Percentiles rank a stretch among this genome's conserved stretches.
These are phyloP conservation scores for Populus simonii DNA, from an alignment of 345 rosid species.

Conservation along the genomic window DNA sequence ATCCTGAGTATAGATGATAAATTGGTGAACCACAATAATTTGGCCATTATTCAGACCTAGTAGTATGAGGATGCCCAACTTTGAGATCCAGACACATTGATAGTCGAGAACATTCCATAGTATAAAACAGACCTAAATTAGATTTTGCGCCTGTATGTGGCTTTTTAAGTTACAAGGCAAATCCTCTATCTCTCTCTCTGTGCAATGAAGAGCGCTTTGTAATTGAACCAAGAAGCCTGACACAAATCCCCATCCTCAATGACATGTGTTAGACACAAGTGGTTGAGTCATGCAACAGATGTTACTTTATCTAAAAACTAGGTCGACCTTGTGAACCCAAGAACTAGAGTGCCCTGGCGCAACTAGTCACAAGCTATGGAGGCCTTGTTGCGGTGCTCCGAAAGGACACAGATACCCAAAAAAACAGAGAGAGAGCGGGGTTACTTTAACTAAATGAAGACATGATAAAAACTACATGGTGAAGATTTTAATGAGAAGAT, in stretches of 20 bases:
- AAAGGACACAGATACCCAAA: background rate
- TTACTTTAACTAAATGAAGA: background rate
- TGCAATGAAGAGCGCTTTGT: background rate
- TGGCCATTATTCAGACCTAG: background rate
- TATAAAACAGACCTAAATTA: background rate
- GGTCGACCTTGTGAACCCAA: background rate
- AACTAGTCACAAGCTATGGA: background rate
- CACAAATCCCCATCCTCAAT: background rate
- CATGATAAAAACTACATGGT: background rate
- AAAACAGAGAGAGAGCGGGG: background rate
- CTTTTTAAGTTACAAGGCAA: constrained; percentile 1
- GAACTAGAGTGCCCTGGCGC: background rate
- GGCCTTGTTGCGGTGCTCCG: background rate
- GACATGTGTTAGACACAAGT: background rate
- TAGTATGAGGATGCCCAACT: background rate
- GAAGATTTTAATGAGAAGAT: background rate
- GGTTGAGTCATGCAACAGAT: background rate
- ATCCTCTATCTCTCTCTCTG: background rate
- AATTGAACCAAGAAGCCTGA: background rate
- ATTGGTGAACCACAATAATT: background rate
- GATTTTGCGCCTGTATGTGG: background rate
- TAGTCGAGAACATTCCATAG: background rate
- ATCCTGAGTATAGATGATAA: background rate
- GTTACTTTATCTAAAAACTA: background rate
- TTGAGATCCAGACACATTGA: background rate